phyloP scores from a whole-genome alignment of 192 early-diverging fungal genomes.

The Rhizophagus prolifer region DNA sequence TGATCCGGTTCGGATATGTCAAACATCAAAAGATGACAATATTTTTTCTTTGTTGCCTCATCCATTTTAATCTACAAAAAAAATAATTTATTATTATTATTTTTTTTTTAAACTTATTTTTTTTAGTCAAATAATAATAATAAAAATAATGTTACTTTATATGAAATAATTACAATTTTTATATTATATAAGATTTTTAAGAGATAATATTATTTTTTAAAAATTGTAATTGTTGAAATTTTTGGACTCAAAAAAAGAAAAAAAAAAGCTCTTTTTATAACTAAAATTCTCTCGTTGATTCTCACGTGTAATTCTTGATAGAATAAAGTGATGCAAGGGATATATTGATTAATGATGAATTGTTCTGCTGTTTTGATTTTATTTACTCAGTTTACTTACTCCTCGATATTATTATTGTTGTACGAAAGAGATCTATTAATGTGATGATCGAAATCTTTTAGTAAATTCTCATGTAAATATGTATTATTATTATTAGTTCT shows the following conservation, averaged over 20 bases:
- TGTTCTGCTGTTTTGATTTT: no score
- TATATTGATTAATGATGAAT: no score
- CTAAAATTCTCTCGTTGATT: not conserved
- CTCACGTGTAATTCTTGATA: not conserved
- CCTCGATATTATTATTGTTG: no score
- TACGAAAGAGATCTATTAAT: no score
- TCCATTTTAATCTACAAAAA: conserved; percentile 7
- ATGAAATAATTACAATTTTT: no score
- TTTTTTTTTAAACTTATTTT: no score
- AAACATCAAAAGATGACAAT: conserved; percentile 26
- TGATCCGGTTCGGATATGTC: not conserved
- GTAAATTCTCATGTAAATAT: no score
- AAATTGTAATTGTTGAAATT: not conserved
- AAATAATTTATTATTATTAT: not conserved
- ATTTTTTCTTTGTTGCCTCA: conserved; percentile 14
- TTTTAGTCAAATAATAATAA: no score
- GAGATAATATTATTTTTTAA: not conserved
- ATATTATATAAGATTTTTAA: not conserved
- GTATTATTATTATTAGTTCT: no score
- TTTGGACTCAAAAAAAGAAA: not conserved
- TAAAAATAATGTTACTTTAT: not conserved
- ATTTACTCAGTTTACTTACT: no score
- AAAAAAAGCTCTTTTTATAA: not conserved
- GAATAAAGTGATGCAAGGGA: no score
- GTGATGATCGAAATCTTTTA: no score